Evolutionary conservation across 495 filamentous ascomycete species (phyloP), one percentile per base, ranked within the genome.

Genomic region (Coniosporium apollinis): DNA sequence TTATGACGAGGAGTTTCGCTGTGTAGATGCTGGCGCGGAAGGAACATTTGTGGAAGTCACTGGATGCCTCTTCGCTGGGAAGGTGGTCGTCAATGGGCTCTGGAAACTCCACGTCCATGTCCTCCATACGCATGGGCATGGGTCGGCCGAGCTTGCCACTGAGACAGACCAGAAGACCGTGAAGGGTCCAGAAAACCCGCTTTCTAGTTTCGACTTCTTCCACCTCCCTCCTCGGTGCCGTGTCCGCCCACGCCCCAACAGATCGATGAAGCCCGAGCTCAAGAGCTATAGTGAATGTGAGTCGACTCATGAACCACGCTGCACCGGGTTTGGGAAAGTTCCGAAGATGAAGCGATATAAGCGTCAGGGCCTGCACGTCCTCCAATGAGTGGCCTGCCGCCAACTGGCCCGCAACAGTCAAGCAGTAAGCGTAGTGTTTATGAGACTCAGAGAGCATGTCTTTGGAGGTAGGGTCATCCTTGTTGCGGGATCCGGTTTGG

Each of bases 271-370:
- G 52, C 21, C 78, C 77, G 28, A 81, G 49, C 44, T 85, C 79
- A 34, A 84, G 61, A 20, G 77, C 78, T 36, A 76, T 54, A 22
- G 65, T 60, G 17, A 82, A 56, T 6, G 75, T 68, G 29, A 64
- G 66, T 36, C 62, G 65, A 22, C 67, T 67, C 26, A 81, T 57
- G 39, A 74, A 65, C 59, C 69, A 74, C 16, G 73, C 74, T 34
- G 75, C 73, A 17, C 74, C 78, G 18, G 82, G 80, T 45, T 82
- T 82, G n/a, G 81, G 78, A 36, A 82, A 78, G 43, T 69, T 74
- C 33, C 82, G 70, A 1, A 80, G 65, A 51, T 84, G 77, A 6
- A 64, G 46, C 30, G 67, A 69, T 31, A 87, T 70, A 57, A 86
- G 59, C 13, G 71, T 60, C 35, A 86, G 42, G 3, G 80, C 81